phyloP scores from a whole-genome alignment of 2,329 filamentous ascomycete species.

The Diaporthe sp. region DNA sequence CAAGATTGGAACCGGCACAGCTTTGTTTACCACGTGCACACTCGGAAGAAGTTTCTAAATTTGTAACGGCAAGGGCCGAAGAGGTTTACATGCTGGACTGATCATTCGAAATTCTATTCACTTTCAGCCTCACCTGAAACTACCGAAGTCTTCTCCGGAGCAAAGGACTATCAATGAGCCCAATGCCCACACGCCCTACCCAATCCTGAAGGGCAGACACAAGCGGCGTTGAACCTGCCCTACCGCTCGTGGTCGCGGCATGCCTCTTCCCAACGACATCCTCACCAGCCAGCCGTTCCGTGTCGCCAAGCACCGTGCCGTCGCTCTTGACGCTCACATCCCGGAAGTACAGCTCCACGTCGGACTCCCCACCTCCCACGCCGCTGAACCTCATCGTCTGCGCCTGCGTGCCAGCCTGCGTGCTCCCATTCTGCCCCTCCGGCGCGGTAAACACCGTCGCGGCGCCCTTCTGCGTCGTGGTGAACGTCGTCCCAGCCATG shows the following conservation, averaged over 20 bases:
- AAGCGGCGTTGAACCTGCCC: neutral
- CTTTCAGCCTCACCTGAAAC: neutral
- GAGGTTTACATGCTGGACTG: neutral
- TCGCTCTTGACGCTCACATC: conserved; percentile 54
- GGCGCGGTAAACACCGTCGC: conserved; percentile 64
- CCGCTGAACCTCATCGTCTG: conserved; percentile 67
- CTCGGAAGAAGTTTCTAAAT: neutral
- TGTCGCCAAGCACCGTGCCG: conserved; percentile 27
- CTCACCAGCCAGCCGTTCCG: conserved; percentile 24
- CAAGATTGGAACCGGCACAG: neutral
- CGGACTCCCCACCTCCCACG: conserved; percentile 41
- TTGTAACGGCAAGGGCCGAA: neutral
- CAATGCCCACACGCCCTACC: neutral
- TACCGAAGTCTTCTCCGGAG: neutral
- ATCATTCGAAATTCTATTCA: neutral
- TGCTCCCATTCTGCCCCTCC: conserved; percentile 55
- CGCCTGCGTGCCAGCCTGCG: conserved; percentile 65
- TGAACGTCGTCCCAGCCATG: conserved; percentile 54
- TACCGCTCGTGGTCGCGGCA: conserved; percentile 17
- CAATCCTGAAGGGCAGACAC: conserved; percentile 10
- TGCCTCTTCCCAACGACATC: conserved; percentile 13
- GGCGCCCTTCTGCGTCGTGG: conserved; percentile 68
- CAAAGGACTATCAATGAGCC: neutral
- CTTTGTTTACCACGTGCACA: neutral
- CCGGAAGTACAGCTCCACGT: conserved; percentile 66